Percentiles rank a stretch among this genome's conserved stretches.
phyloP scores from a whole-genome alignment of 768 basidiomycete species.

The Tulasnella sp. region DNA sequence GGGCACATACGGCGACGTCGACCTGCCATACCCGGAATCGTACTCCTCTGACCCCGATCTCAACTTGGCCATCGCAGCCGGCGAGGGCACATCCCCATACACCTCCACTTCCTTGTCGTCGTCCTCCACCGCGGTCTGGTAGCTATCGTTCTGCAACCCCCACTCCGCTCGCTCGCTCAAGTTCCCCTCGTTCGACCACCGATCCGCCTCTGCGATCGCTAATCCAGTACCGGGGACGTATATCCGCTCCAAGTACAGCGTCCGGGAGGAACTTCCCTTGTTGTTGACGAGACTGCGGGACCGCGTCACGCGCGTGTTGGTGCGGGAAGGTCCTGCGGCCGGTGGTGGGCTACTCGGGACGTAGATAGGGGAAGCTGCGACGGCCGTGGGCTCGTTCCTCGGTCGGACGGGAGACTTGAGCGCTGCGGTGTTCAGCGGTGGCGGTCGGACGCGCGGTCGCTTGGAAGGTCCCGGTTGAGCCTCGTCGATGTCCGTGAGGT shows the following conservation, averaged over 20 bases:
- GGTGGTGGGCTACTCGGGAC: not conserved
- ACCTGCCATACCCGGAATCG: not conserved
- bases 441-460: not conserved
- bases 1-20: not conserved
- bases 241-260: not conserved
- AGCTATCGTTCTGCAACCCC: not conserved
- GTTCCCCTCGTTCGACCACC: not conserved
- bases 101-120: not conserved
- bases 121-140: not conserved
- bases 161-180: not conserved
- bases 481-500: not conserved
- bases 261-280: not conserved
- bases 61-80: not conserved
- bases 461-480: not conserved
- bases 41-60: not conserved
- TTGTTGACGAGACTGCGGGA: not conserved
- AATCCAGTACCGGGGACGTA: not conserved
- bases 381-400: not conserved
- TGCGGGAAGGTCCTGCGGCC: not conserved
- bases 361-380: not conserved
- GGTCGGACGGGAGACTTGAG: not conserved
- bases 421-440: not conserved
- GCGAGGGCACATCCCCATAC: not conserved
- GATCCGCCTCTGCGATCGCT: not conserved
- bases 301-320: not conserved